These are phyloP conservation scores for Pisolithus tinctorius DNA, from an alignment of 768 basidiomycete species.

Conservation along the genomic window DNA sequence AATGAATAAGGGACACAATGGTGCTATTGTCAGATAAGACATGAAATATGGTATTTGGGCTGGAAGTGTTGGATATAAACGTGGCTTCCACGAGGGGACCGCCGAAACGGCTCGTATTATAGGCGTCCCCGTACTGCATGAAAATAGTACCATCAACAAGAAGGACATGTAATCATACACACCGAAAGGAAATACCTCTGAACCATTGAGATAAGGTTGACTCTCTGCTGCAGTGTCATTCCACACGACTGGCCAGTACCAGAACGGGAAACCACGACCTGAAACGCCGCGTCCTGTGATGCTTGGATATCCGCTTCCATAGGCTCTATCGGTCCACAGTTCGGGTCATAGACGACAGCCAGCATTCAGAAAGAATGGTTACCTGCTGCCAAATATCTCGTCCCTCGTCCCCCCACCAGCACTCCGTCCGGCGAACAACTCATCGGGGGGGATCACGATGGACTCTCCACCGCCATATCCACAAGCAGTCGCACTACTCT, in stretches of 20 bases:
- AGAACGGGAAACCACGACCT: conserved; percentile 53
- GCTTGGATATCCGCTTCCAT: conserved; percentile 63
- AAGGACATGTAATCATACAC: neutral
- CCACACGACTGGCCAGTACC: conserved; percentile 62
- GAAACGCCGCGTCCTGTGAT: conserved; percentile 36
- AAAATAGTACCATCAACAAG: conserved; percentile 9
- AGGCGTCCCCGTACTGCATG: conserved; percentile 38
- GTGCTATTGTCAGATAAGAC: conserved; percentile 45
- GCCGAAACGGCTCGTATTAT: conserved; percentile 44
- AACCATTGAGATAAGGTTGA: conserved; percentile 29
- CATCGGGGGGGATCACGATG: conserved; percentile 36
- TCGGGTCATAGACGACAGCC: neutral
- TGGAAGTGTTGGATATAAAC: conserved; percentile 33
- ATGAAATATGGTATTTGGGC: conserved; percentile 33
- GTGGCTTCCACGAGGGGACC: conserved; percentile 34
- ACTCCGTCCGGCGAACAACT: conserved; percentile 39
- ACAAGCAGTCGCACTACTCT: conserved; percentile 24
- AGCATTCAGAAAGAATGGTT: conserved; percentile 4
- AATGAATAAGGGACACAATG: conserved; percentile 34
- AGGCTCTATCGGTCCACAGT: conserved; percentile 29
- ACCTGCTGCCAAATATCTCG: conserved; percentile 41
- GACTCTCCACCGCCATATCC: conserved; percentile 26
- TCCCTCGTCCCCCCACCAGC: conserved; percentile 47
- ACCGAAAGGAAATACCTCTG: conserved; percentile 28
- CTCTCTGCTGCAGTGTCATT: conserved; percentile 21